These are phyloP conservation scores for Ochetophila trinervis DNA, from an alignment of 306 rosid species.

Conservation along the genomic window DNA sequence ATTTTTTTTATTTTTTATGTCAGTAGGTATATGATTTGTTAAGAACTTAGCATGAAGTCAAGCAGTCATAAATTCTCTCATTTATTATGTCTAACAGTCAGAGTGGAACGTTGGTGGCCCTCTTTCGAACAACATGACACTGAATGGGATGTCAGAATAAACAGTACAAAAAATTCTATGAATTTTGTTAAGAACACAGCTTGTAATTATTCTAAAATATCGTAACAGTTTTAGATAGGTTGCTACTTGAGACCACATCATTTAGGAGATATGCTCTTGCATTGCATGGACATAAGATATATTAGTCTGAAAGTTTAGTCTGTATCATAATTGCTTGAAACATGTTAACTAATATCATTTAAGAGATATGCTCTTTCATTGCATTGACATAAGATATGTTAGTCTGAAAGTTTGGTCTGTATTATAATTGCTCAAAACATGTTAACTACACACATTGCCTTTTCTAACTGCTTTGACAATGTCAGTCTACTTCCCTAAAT, in stretches of 20 bases:
- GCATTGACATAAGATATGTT: background rate
- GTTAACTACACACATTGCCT: too few relatives aligned
- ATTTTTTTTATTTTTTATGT: too few relatives aligned
- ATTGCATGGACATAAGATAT: background rate
- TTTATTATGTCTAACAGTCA: too few relatives aligned
- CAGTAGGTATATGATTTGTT: too few relatives aligned
- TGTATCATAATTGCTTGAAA: background rate
- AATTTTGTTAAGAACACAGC: background rate
- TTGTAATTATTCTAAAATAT: background rate
- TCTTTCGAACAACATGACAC: too few relatives aligned
- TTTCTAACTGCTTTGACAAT: too few relatives aligned
- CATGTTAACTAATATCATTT: background rate
- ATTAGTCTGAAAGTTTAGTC: background rate
- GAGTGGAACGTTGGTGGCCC: too few relatives aligned
- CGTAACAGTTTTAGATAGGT: background rate
- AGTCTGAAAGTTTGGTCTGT: background rate
- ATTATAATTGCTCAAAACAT: too few relatives aligned
- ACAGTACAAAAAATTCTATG: background rate
- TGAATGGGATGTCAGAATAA: background rate
- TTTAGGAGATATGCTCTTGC: background rate
- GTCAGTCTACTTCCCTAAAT: too few relatives aligned
- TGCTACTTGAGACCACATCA: background rate
- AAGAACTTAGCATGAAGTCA: too few relatives aligned
- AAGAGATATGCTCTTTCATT: background rate
- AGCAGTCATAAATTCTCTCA: too few relatives aligned